Conservation (phyloP, 1,284 basidiomycete species). For the Volvariella surrecta region DNA sequence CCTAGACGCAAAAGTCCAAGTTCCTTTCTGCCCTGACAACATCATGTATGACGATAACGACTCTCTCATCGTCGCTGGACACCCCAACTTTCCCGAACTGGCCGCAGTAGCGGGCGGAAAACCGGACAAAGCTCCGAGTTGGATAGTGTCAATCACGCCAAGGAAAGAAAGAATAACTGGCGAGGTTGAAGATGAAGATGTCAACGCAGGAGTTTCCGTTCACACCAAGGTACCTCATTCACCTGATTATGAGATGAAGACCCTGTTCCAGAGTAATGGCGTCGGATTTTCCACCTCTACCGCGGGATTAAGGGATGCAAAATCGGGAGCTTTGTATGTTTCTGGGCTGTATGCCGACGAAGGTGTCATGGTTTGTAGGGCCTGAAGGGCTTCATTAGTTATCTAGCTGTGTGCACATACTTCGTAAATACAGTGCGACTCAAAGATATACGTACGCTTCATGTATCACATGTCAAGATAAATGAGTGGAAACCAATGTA, state of each 20-base stretch:
- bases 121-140: slow-evolving; percentile 35
- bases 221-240: slow-evolving; percentile 28
- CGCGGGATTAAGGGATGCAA: slow-evolving; percentile 40
- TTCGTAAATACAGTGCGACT: no score
- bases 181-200: slow-evolving; percentile 21
- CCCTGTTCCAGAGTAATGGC: slow-evolving; percentile 59
- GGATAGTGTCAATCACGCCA: slow-evolving; percentile 39
- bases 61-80: slow-evolving; percentile 49
- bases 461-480: no score
- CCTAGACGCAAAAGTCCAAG: slow-evolving; percentile 26
- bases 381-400: slow-evolving; percentile 4
- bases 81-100: slow-evolving; percentile 51
- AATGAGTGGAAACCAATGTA: no score
- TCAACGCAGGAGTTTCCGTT: slow-evolving; percentile 34
- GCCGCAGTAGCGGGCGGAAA: slow-evolving; percentile 32
- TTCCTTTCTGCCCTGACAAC: slow-evolving; percentile 60
- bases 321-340: slow-evolving; percentile 38
- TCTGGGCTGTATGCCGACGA: slow-evolving; percentile 47
- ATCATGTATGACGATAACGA: slow-evolving; percentile 32
- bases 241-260: slow-evolving; percentile 35
- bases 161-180: slow-evolving; percentile 8
- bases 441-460: no score
- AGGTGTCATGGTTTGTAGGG: slow-evolving; percentile 43
- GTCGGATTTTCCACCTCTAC: slow-evolving; percentile 40
- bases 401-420: no score